Percentiles rank a stretch among this genome's conserved stretches.
These are phyloP conservation scores for Talaromyces sp. DNA, from an alignment of 2,329 filamentous ascomycete species.

Conservation along the genomic window DNA sequence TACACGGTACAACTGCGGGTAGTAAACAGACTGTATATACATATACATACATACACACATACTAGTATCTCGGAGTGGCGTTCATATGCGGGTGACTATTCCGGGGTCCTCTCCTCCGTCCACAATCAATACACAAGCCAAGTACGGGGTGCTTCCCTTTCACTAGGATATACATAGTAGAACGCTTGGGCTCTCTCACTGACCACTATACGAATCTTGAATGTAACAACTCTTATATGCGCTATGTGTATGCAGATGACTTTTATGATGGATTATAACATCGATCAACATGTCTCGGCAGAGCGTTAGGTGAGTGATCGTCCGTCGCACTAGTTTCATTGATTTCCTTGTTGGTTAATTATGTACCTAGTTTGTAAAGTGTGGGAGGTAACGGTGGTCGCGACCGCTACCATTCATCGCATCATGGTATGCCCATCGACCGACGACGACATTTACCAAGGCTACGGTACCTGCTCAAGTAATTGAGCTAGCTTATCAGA, in stretches of 20 bases:
- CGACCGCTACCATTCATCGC: too few relatives aligned
- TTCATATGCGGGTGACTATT: not conserved
- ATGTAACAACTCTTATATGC: not conserved
- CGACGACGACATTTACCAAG: not conserved
- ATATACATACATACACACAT: not conserved
- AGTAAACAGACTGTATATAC: not conserved
- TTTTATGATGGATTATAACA: not conserved
- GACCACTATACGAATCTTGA: not conserved
- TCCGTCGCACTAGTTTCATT: not conserved
- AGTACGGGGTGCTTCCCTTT: not conserved
- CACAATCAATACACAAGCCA: not conserved
- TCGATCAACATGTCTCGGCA: not conserved
- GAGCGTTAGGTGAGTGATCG: not conserved
- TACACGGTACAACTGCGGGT: not conserved
- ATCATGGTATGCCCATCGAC: too few relatives aligned
- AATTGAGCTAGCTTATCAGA: not conserved
- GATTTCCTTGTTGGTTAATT: not conserved
- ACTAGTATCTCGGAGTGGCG: not conserved
- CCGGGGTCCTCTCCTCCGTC: not conserved
- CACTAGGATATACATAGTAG: too few relatives aligned
- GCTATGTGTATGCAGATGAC: not conserved
- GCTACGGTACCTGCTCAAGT: not conserved
- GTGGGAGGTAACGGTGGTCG: too few relatives aligned
- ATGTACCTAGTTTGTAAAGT: too few relatives aligned
- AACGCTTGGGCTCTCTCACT: too few relatives aligned